phyloP scores from a whole-genome alignment of 257 asterid genomes.

The Penstemon eatonii region DNA sequence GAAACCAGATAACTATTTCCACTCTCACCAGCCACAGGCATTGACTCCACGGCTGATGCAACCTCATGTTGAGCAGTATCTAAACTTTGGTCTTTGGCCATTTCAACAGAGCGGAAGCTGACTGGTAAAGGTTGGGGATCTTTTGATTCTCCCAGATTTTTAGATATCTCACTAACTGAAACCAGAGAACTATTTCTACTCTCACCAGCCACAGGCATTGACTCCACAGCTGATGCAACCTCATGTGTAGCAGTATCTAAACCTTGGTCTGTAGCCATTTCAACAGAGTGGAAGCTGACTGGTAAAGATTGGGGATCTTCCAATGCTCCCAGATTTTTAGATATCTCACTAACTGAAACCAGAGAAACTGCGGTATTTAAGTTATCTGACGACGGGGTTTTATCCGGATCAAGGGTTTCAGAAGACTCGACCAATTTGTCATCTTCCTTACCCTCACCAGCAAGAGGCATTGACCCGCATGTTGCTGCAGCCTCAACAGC shows the following conservation, averaged over 20 bases:
- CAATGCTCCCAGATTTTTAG: slow-evolving; percentile 25
- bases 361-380: slow-evolving; percentile 26
- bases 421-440: slow-evolving; percentile 21
- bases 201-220: not conserved
- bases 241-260: slow-evolving; percentile 15
- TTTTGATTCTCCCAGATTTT: too few relatives aligned
- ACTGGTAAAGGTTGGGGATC: too few relatives aligned
- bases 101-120: too few relatives aligned
- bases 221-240: slow-evolving; percentile 30
- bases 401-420: slow-evolving; percentile 23
- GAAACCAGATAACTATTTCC: too few relatives aligned
- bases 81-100: too few relatives aligned
- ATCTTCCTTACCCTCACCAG: slow-evolving; percentile 28
- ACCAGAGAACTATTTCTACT: not conserved
- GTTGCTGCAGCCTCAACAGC: slow-evolving; percentile 27
- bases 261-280: slow-evolving; percentile 27
- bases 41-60: too few relatives aligned
- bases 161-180: too few relatives aligned
- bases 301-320: slow-evolving; percentile 34
- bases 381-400: slow-evolving; percentile 28
- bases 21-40: too few relatives aligned
- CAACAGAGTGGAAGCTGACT: slow-evolving; percentile 14
- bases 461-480: slow-evolving; percentile 28
- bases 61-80: too few relatives aligned
- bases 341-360: slow-evolving; percentile 31